Conservation (phyloP, 2,329 filamentous ascomycete species). For the Achaetomium macrosporum region DNA sequence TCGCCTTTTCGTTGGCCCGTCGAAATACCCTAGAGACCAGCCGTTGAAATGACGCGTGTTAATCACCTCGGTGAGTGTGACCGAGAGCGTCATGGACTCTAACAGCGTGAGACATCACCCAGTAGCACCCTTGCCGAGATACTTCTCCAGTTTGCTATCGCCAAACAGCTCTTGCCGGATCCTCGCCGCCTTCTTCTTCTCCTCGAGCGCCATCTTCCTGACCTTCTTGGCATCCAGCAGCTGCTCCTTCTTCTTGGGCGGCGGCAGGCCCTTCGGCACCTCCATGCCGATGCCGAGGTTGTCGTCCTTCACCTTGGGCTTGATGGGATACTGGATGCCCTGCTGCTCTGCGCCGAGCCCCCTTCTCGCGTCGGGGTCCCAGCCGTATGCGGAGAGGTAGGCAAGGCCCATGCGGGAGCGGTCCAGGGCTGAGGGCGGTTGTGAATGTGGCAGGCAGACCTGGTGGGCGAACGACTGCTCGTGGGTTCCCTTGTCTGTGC, state of each 20-base stretch:
- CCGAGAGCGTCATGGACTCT: too few species aligned
- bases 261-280: conserved; percentile 36
- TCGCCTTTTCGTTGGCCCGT: too few species aligned
- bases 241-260: conserved; percentile 39
- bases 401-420: conserved; percentile 63
- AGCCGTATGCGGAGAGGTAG: conserved; percentile 62
- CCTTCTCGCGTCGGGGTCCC: conserved; percentile 65
- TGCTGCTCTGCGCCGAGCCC: conserved; percentile 67
- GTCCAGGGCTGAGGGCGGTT: conserved; percentile 67
- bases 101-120: too few species aligned
- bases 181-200: conserved; percentile 56
- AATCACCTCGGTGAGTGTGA: too few species aligned
- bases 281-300: conserved; percentile 64
- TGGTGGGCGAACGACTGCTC: conserved; percentile 65
- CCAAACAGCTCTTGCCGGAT: conserved; percentile 68
- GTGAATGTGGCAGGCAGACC: conserved; percentile 60
- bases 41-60: too few species aligned
- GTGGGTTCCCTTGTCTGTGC: conserved; percentile 34
- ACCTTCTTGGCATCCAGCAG: conserved; percentile 64
- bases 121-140: conserved; percentile 46
- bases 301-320: conserved; percentile 64
- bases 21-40: too few species aligned
- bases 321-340: conserved; percentile 72
- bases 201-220: conserved; percentile 54
- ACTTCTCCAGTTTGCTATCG: conserved; percentile 68